These are phyloP conservation scores for Apiospora rasikravindrae DNA, from an alignment of 2,329 filamentous ascomycete genomes.

Conservation along the genomic window DNA sequence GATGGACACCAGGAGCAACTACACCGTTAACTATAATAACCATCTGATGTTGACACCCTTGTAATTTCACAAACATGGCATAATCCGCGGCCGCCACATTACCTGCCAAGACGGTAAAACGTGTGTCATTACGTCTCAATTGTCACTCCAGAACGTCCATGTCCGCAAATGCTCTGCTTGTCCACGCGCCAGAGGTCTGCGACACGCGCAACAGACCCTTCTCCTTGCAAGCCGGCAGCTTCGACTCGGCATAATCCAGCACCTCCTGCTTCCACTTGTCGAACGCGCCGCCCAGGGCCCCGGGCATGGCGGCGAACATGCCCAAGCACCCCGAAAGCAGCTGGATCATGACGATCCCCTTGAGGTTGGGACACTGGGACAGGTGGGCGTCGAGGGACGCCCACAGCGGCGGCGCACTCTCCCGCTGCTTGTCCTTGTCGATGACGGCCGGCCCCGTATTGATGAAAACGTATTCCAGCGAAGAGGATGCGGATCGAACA, in stretches of 20 bases:
- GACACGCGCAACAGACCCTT: neutral
- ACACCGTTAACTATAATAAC: neutral
- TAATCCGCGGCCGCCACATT: neutral
- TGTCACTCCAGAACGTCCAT: neutral
- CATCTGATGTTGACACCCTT: neutral
- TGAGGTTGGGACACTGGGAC: neutral
- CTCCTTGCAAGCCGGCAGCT: neutral
- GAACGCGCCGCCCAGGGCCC: neutral
- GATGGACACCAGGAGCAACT: too few relatives aligned
- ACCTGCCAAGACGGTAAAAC: neutral
- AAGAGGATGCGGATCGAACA: neutral
- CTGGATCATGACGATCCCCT: neutral
- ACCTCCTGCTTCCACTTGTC: neutral
- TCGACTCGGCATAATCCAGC: neutral
- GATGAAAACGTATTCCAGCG: neutral
- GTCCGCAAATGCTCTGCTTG: neutral
- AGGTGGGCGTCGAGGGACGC: neutral
- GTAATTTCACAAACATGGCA: neutral
- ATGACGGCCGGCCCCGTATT: neutral
- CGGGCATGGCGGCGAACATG: neutral
- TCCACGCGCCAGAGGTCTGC: neutral
- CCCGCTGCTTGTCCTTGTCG: neutral
- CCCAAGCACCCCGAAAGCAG: neutral
- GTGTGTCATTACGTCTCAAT: neutral
- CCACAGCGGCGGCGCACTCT: neutral